Evolutionary conservation across 495 filamentous ascomycete genomes (phyloP).

Genomic region (Sphaerosporella brunnea): DNA sequence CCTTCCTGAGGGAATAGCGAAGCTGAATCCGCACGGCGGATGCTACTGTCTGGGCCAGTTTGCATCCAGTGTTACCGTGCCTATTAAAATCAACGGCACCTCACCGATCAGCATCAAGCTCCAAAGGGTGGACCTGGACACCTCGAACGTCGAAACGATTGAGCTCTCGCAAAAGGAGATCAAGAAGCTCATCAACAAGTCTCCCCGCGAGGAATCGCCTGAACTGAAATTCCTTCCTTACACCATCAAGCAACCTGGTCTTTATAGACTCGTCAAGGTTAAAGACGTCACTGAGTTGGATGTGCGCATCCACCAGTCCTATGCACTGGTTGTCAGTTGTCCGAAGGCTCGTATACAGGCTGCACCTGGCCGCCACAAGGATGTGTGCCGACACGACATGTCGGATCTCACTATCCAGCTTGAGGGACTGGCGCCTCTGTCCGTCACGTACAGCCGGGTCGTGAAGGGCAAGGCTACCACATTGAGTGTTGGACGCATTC

Average conservation of each 20-base stretch:
- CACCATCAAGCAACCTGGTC: slow-evolving; percentile 59
- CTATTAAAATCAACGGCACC: slow-evolving; percentile 84
- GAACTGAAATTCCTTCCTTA: slow-evolving; percentile 42
- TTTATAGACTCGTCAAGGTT: slow-evolving; percentile 68
- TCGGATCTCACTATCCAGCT: slow-evolving; percentile 69
- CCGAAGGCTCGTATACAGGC: slow-evolving; percentile 52
- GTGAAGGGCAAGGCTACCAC: slow-evolving; percentile 54
- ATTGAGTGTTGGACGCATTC: slow-evolving; percentile 77
- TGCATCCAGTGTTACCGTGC: slow-evolving; percentile 44
- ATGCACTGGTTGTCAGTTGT: slow-evolving; percentile 66
- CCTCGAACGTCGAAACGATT: slow-evolving; percentile 58
- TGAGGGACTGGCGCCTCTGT: slow-evolving; percentile 76
- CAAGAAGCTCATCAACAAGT: slow-evolving; percentile 41
- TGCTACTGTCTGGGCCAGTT: slow-evolving; percentile 61
- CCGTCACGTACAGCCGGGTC: slow-evolving; percentile 72
- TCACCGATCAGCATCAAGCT: slow-evolving; percentile 72
- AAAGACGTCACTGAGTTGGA: slow-evolving; percentile 86
- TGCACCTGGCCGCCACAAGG: slow-evolving; percentile 36
- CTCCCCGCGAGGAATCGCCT: slow-evolving; percentile 34
- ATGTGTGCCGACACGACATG: slow-evolving; percentile 59
- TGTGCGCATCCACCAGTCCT: slow-evolving; percentile 54
- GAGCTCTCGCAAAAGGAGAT: slow-evolving; percentile 54
- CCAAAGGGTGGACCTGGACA: slow-evolving; percentile 64
- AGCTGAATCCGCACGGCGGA: slow-evolving; percentile 59
- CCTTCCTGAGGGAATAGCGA: slow-evolving; percentile 80